These are phyloP conservation scores for Metschnikowia shivogae DNA, from an alignment of 805 yeast species.

Conservation along the genomic window DNA sequence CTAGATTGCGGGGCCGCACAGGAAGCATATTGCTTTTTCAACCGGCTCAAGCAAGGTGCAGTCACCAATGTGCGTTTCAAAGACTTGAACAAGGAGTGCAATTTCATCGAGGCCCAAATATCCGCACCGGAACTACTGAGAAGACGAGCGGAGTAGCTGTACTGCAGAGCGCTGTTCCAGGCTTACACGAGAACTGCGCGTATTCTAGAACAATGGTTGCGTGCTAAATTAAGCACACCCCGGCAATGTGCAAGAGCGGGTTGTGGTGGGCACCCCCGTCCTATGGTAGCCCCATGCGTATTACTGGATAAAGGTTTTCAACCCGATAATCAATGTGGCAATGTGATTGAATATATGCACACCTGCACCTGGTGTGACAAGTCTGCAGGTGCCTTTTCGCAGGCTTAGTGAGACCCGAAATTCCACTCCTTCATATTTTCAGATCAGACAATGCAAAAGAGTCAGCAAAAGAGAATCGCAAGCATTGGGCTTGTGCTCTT, in stretches of 20 bases:
- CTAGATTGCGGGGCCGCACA: constrained; percentile 23
- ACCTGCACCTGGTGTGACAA: too few relatives aligned
- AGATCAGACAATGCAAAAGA: neutral
- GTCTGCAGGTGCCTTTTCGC: neutral
- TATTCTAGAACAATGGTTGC: too few relatives aligned
- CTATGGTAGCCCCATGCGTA: too few relatives aligned
- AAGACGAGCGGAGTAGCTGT: neutral
- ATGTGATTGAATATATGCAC: too few relatives aligned
- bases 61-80: constrained; percentile 18
- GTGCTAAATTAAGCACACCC: too few relatives aligned
- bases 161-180: too few relatives aligned
- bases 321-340: too few relatives aligned
- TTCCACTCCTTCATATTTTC: too few relatives aligned
- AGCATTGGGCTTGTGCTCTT: constrained; percentile 6
- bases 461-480: constrained; percentile 3
- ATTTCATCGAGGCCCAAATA: constrained; percentile 11
- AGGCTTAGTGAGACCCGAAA: neutral
- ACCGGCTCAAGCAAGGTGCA: constrained; percentile 13
- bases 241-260: too few relatives aligned
- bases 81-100: constrained; percentile 18
- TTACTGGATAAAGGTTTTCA: too few relatives aligned
- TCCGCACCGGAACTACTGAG: neutral
- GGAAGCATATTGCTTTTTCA: constrained; percentile 28
- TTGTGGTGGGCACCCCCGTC: too few relatives aligned
- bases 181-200: too few relatives aligned